Conservation (phyloP, 345 rosid species). For the Laguncularia racemosa region DNA sequence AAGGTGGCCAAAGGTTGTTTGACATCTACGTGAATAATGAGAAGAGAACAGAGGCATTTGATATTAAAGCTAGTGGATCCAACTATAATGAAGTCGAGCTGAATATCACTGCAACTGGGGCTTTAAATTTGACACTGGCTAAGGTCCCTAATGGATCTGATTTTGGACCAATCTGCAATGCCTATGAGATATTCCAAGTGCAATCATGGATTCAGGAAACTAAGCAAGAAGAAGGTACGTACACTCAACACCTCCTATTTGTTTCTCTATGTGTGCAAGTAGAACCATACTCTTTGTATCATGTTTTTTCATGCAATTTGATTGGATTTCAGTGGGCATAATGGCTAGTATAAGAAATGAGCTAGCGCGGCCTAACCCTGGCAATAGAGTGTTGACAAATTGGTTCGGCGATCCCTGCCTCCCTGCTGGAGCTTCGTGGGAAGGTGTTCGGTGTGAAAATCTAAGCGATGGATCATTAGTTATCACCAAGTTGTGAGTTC, state of each 20-base stretch:
- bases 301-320: no score
- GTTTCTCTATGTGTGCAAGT: background rate
- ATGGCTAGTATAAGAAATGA: slow-evolving; percentile 25
- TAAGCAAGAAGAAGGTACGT: slow-evolving; percentile 34
- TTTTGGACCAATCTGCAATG: slow-evolving; percentile 57
- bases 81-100: slow-evolving; percentile 26
- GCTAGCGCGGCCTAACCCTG: slow-evolving; percentile 22
- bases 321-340: slow-evolving; percentile 23
- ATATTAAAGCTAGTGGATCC: slow-evolving; percentile 30
- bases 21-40: slow-evolving; percentile 37
- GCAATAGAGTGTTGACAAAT: slow-evolving; percentile 16
- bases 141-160: slow-evolving; percentile 30
- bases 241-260: background rate
- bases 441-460: slow-evolving; percentile 36
- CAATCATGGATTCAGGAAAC: slow-evolving; percentile 23
- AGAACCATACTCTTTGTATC: no score
- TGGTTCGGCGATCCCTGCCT: slow-evolving; percentile 82
- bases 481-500: slow-evolving; percentile 44
- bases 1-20: slow-evolving; percentile 41
- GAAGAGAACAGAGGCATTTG: slow-evolving; percentile 20
- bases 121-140: slow-evolving; percentile 44
- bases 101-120: slow-evolving; percentile 28
- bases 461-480: slow-evolving; percentile 15
- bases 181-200: slow-evolving; percentile 53
- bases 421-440: slow-evolving; percentile 28